A percentile compares a stretch with the other conserved stretches of the same genome.
Conservation (phyloP, 2,329 filamentous ascomycete genomes). For the Dendrostoma leiphaemia region DNA sequence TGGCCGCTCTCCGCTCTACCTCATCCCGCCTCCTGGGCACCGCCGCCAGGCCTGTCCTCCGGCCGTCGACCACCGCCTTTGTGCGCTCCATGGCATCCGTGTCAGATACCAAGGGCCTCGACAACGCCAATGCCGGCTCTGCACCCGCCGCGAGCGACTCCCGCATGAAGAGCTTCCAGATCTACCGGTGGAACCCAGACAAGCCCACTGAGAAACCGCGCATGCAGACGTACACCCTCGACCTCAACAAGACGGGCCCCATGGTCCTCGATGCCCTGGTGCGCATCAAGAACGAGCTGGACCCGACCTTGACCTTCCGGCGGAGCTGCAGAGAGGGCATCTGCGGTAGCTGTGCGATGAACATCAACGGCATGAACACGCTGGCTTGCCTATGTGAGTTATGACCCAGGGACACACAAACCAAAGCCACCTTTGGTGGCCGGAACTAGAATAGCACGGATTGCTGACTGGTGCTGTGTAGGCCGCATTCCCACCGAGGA, state of each 20-base stretch:
- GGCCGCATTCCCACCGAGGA: conserved; percentile 90
- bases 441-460: background rate
- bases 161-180: conserved; percentile 89
- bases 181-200: conserved; percentile 99
- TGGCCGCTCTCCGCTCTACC: conserved; percentile 62
- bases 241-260: conserved; percentile 97
- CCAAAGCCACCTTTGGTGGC: too few relatives aligned
- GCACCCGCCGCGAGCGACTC: conserved; percentile 59
- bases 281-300: conserved; percentile 98
- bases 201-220: conserved; percentile 85
- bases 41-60: conserved; percentile 40
- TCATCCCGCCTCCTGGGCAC: conserved; percentile 51
- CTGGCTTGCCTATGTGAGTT: conserved; percentile 92
- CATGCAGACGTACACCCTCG: conserved; percentile 94
- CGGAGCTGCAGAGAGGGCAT: conserved; percentile 97
- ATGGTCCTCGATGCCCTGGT: conserved; percentile 98
- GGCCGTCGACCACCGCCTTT: conserved; percentile 38
- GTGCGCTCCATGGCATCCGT: conserved; percentile 55
- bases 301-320: conserved; percentile 94
- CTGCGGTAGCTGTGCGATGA: conserved; percentile 98
- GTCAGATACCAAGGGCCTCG: conserved; percentile 44
- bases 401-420: background rate
- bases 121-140: conserved; percentile 11
- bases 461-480: conserved; percentile 34
- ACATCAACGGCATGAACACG: conserved; percentile 98